Percentiles rank a stretch among this genome's conserved stretches.
Evolutionary conservation across 768 basidiomycete genomes (phyloP).

Genomic region (Paxillus rubicundulus): DNA sequence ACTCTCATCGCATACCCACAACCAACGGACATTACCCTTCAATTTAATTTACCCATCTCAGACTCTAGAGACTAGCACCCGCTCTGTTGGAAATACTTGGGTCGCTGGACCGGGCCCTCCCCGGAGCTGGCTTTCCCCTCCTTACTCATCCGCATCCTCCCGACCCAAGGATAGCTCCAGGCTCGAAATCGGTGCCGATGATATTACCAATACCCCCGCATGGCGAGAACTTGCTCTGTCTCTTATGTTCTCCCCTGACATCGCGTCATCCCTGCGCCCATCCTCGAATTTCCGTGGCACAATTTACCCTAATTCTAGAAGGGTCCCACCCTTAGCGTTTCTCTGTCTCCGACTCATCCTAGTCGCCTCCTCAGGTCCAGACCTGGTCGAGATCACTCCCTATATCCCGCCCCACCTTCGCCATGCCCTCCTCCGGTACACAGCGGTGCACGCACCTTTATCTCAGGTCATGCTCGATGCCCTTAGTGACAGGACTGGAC

Average conservation of each 20-base stretch:
- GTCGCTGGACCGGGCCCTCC: conserved; percentile 53
- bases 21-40: conserved; percentile 46
- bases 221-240: conserved; percentile 61
- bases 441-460: conserved; percentile 58
- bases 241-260: conserved; percentile 38
- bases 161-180: conserved; percentile 19
- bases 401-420: conserved; percentile 59
- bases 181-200: conserved; percentile 4
- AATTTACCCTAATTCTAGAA: conserved; percentile 16
- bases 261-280: not conserved
- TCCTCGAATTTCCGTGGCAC: not conserved
- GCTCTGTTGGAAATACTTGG: conserved; percentile 13
- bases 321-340: conserved; percentile 50
- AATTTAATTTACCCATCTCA: conserved; percentile 36
- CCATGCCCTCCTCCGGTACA: conserved; percentile 54
- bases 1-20: conserved; percentile 29
- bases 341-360: conserved; percentile 57
- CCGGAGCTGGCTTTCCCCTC: conserved; percentile 51
- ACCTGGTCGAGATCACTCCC: conserved; percentile 48
- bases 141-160: conserved; percentile 6
- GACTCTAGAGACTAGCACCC: not conserved
- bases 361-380: conserved; percentile 35
- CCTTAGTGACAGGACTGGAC: conserved; percentile 48
- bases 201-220: conserved; percentile 26
- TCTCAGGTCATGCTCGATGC: conserved; percentile 47